phyloP scores from a whole-genome alignment of 2,329 filamentous ascomycete genomes.

The Calonectria honghensis region DNA sequence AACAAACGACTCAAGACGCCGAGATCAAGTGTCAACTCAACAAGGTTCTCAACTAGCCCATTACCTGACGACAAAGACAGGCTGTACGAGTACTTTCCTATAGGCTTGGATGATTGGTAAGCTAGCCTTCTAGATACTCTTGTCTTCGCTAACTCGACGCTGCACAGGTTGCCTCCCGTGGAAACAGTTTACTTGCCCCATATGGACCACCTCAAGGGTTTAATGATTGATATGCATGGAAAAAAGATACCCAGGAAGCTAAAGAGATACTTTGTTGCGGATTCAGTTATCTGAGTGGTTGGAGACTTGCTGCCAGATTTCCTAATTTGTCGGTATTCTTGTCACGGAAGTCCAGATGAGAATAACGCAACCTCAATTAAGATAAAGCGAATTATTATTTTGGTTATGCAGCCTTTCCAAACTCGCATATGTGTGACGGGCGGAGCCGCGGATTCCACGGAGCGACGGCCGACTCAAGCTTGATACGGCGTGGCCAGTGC shows the following conservation, averaged over 20 bases:
- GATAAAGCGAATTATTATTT: neutral
- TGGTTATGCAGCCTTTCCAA: neutral
- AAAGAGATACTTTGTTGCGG: slow-evolving; percentile 83
- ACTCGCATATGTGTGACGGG: neutral
- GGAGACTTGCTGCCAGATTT: neutral
- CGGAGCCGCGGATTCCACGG: neutral
- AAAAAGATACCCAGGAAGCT: slow-evolving; percentile 79
- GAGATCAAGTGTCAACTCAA: slow-evolving; percentile 66
- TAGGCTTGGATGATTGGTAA: slow-evolving; percentile 91
- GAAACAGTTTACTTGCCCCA: slow-evolving; percentile 94
- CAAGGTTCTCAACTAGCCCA: slow-evolving; percentile 51
- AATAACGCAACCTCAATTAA: neutral
- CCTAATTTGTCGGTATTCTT: neutral
- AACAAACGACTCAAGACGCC: neutral
- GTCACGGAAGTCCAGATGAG: neutral
- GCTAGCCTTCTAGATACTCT: no score
- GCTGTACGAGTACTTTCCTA: slow-evolving; percentile 94
- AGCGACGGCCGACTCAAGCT: neutral
- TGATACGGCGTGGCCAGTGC: neutral
- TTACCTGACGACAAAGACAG: slow-evolving; percentile 74
- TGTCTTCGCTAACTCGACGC: slow-evolving; percentile 31
- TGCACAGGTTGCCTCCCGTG: slow-evolving; percentile 85
- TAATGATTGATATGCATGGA: slow-evolving; percentile 81
- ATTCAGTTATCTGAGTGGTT: slow-evolving; percentile 59
- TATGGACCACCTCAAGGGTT: slow-evolving; percentile 90